A percentile compares a stretch with the other conserved stretches of the same genome.
phyloP scores from a whole-genome alignment of 139 green algal species.

The Asterochloris sp. region DNA sequence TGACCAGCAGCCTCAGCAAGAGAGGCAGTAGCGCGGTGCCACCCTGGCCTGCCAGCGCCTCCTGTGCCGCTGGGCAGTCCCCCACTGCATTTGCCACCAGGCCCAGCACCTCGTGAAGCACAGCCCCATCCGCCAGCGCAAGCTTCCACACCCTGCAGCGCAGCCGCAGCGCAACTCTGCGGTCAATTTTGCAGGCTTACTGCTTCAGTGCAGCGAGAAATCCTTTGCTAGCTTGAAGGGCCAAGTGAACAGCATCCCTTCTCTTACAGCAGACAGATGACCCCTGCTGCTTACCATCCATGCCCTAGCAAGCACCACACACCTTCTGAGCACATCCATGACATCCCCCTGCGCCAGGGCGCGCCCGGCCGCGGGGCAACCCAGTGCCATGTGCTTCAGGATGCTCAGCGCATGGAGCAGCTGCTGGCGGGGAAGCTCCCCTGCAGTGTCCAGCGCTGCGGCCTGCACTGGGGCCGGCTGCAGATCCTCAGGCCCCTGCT shows the following conservation, averaged over 20 bases:
- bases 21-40: constrained; percentile 15
- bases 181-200: neutral
- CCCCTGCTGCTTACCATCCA: too few relatives aligned
- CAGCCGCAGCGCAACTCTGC: neutral
- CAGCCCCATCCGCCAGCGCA: constrained; percentile 17
- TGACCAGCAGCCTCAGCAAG: constrained; percentile 20
- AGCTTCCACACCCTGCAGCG: constrained; percentile 26
- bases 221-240: too few relatives aligned
- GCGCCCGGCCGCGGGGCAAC: constrained; percentile 8
- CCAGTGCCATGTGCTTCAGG: constrained; percentile 41
- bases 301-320: too few relatives aligned
- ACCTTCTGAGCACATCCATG: constrained; percentile 9
- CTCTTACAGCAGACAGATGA: too few relatives aligned
- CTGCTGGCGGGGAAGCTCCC: constrained; percentile 7
- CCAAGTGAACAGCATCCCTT: too few relatives aligned
- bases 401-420: constrained; percentile 33
- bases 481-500: too few relatives aligned
- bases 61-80: constrained; percentile 28
- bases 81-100: constrained; percentile 41
- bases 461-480: too few relatives aligned
- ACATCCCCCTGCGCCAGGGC: constrained; percentile 25
- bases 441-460: neutral
- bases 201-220: too few relatives aligned
- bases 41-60: constrained; percentile 20
- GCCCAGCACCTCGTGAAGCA: constrained; percentile 47